A percentile compares a stretch with the other conserved stretches of the same genome.
Evolutionary conservation across 2,329 filamentous ascomycete species (phyloP).

Genomic region (Paecilomyces fulvus): DNA sequence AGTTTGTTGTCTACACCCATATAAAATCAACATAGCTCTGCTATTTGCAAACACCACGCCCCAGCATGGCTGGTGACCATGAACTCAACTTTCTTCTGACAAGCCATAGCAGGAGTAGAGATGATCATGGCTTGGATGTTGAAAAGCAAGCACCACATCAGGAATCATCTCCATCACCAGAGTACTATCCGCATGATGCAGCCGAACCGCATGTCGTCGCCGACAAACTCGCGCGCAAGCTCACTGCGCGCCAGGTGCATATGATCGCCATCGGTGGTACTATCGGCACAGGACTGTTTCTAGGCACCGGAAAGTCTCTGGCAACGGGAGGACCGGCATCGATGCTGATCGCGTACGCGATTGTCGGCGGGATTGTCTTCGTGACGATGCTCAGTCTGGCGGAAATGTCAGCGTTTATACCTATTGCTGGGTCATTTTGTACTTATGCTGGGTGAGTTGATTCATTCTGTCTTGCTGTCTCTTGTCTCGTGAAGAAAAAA

Average conservation of each 20-base stretch:
- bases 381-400: constrained; percentile 38
- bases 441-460: constrained; percentile 43
- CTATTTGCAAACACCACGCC: background rate
- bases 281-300: constrained; percentile 50
- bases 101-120: background rate
- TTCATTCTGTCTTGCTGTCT: background rate
- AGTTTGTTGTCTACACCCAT: no score
- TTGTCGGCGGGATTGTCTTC: constrained; percentile 51
- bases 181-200: background rate
- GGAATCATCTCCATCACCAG: background rate
- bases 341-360: constrained; percentile 49
- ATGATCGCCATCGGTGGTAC: constrained; percentile 52
- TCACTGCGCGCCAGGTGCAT: constrained; percentile 42
- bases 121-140: background rate
- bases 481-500: background rate
- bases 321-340: constrained; percentile 53
- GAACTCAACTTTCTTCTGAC: background rate
- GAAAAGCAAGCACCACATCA: background rate
- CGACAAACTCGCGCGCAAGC: constrained; percentile 46
- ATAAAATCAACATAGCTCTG: background rate
- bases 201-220: constrained; percentile 17
- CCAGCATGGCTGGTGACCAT: background rate
- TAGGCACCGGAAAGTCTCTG: constrained; percentile 54
- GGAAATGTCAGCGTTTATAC: constrained; percentile 53
- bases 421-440: constrained; percentile 48